Evolutionary conservation across 2,329 filamentous ascomycete species (phyloP).

Genomic region (Ilyonectria destructans): DNA sequence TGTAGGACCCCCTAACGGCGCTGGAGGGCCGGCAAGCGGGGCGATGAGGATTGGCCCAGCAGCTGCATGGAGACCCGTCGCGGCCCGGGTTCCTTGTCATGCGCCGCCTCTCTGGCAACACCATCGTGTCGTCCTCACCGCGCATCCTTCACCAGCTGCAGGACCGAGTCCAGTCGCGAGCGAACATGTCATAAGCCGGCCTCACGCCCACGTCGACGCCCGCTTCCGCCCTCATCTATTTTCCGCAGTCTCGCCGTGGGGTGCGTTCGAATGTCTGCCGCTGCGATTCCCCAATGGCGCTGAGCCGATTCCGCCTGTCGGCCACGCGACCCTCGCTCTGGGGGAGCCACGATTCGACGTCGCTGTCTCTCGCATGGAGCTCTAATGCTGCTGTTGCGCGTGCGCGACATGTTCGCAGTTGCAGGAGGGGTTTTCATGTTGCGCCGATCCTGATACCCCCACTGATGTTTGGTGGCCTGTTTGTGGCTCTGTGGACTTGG

Average conservation of each 20-base stretch:
- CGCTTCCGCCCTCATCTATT: constrained; percentile 37
- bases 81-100: constrained; percentile 18
- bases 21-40: constrained; percentile 9
- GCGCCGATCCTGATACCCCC: constrained; percentile 73
- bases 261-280: constrained; percentile 27
- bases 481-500: constrained; percentile 76
- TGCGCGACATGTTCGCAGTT: constrained; percentile 31
- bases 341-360: constrained; percentile 14
- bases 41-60: constrained; percentile 25
- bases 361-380: constrained; percentile 32
- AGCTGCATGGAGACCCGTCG: constrained; percentile 11
- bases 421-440: constrained; percentile 50
- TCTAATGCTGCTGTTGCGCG: constrained; percentile 23
- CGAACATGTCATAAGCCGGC: constrained; percentile 51
- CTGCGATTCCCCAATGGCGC: constrained; percentile 41
- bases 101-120: constrained; percentile 41
- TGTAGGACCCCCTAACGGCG: constrained; percentile 4
- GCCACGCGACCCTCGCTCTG: constrained; percentile 39
- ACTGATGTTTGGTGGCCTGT: constrained; percentile 75
- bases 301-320: constrained; percentile 43
- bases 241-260: constrained; percentile 34
- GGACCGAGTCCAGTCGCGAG: constrained; percentile 47
- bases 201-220: constrained; percentile 33
- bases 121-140: constrained; percentile 33
- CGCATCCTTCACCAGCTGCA: constrained; percentile 39